These are phyloP conservation scores for Hyaloscypha hepaticicola DNA, from an alignment of 495 filamentous ascomycete species.

Conservation along the genomic window DNA sequence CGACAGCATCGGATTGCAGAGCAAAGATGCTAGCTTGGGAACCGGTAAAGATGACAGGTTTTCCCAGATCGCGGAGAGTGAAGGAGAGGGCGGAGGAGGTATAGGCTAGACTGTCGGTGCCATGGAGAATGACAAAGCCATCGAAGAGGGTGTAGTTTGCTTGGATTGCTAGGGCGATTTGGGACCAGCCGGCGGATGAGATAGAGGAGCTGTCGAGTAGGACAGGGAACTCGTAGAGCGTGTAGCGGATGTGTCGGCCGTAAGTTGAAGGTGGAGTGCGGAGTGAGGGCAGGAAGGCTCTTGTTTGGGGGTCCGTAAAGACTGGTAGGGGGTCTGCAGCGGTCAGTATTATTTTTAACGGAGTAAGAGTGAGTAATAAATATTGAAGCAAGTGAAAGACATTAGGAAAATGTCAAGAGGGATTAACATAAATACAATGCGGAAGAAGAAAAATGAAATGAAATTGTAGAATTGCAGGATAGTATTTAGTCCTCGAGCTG, in stretches of 20 bases:
- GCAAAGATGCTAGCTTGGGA: slow-evolving; percentile 92
- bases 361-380: slow-evolving; percentile 3
- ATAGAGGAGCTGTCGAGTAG: slow-evolving; percentile 93
- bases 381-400: no score
- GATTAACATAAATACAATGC: no score
- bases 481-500: no score
- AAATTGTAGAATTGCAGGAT: no score
- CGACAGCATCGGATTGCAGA: slow-evolving; percentile 91
- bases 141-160: slow-evolving; percentile 90
- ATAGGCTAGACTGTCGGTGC: slow-evolving; percentile 88
- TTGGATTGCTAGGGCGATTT: slow-evolving; percentile 69
- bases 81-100: slow-evolving; percentile 91
- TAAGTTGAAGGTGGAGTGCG: slow-evolving; percentile 82
- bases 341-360: no score
- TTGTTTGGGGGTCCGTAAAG: slow-evolving; percentile 33
- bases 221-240: slow-evolving; percentile 80
- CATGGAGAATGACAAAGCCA: slow-evolving; percentile 94
- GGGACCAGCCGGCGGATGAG: slow-evolving; percentile 83
- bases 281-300: slow-evolving; percentile 55
- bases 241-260: slow-evolving; percentile 79
- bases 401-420: no score
- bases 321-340: slow-evolving; percentile 30
- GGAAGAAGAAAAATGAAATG: no score
- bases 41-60: slow-evolving; percentile 88
- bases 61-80: slow-evolving; percentile 90